Conservation (phyloP, 2,329 filamentous ascomycete genomes). For the Balansia obtecta region DNA sequence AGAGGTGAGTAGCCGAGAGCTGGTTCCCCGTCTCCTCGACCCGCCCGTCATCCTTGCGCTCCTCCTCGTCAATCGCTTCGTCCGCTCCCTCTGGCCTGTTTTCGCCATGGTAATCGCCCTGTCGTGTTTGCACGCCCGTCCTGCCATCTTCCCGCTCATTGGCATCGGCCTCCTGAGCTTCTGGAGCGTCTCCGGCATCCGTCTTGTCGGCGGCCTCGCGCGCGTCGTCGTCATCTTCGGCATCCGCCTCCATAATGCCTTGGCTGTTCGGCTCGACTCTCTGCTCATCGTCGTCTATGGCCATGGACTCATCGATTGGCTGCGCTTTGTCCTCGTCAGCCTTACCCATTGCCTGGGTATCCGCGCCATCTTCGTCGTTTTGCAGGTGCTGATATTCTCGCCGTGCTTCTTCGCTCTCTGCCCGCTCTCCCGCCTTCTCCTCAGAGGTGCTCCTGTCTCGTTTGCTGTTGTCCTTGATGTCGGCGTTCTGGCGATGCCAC, state of each 20-base stretch:
- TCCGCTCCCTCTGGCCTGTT: slow-evolving; percentile 26
- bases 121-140: slow-evolving; percentile 46
- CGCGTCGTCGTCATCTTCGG: slow-evolving; percentile 34
- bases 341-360: slow-evolving; percentile 82
- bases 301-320: slow-evolving; percentile 79
- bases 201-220: slow-evolving; percentile 30
- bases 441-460: slow-evolving; percentile 25
- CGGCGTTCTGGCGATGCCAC: slow-evolving; percentile 80
- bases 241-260: slow-evolving; percentile 42
- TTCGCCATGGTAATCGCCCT: slow-evolving; percentile 45
- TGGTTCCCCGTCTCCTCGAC: slow-evolving; percentile 46
- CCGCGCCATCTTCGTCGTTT: slow-evolving; percentile 68
- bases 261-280: slow-evolving; percentile 36
- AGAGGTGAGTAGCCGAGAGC: slow-evolving; percentile 63
- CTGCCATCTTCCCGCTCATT: slow-evolving; percentile 39
- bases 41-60: slow-evolving; percentile 36
- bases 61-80: slow-evolving; percentile 31
- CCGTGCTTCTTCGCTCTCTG: slow-evolving; percentile 58
- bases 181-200: slow-evolving; percentile 23
- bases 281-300: slow-evolving; percentile 65
- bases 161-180: slow-evolving; percentile 26
- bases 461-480: slow-evolving; percentile 58
- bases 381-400: slow-evolving; percentile 90
- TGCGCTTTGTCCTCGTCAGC: slow-evolving; percentile 79
- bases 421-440: slow-evolving; percentile 23